Evolutionary conservation across 2,329 filamentous ascomycete species (phyloP), one percentile per base, ranked within the genome.

Genomic region (Pseudogymnoascus sp.): DNA sequence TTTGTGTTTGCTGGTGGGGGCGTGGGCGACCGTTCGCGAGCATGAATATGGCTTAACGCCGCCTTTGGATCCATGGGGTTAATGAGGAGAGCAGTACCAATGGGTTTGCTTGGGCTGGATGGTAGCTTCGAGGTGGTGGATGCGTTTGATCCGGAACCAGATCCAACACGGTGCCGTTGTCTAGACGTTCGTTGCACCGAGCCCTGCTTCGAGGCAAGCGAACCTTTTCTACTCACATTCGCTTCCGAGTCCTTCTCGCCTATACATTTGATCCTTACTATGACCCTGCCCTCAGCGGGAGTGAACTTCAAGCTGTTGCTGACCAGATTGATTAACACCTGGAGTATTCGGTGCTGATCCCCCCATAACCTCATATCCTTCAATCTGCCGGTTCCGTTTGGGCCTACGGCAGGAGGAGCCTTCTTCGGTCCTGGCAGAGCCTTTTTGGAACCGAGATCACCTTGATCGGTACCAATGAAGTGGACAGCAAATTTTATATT

Each of bases 281-380:
- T 81, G 2, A 97, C 90, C 31, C 80, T 87, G 6, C 92, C 92
- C 1, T 86, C 86, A 6, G 84, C 74, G 0, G 91, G 89, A 0
- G 92, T 96, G 70, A 97, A 96, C 72, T 97, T 97, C 45, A 96
- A 77, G 72, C 89, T 91, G 76, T 97, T 97, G 74, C 89, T 92
- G 55, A 96, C 91, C 33, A 97, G 79, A 71, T 96, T 96, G 78
- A 95, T 96, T 55, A 96, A 84, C n/a, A 96, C 89, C 72, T 96
- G 92, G 26, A 96, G 77, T 39, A 96, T 94, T 49, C 92, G 82
- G 70, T 96, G 91, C 67, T 94, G 89, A 69, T 97, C 92, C n/a
- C 92, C 92, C 85, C 90, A 94, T 1, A 97, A 78, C 60, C 65
- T 87, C 87, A 95, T 92, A 66, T 96, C 91, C 71, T 89, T 90